These are phyloP conservation scores for Phytophthora hibernalis DNA, from an alignment of 352 stramenopile species.

Conservation along the genomic window DNA sequence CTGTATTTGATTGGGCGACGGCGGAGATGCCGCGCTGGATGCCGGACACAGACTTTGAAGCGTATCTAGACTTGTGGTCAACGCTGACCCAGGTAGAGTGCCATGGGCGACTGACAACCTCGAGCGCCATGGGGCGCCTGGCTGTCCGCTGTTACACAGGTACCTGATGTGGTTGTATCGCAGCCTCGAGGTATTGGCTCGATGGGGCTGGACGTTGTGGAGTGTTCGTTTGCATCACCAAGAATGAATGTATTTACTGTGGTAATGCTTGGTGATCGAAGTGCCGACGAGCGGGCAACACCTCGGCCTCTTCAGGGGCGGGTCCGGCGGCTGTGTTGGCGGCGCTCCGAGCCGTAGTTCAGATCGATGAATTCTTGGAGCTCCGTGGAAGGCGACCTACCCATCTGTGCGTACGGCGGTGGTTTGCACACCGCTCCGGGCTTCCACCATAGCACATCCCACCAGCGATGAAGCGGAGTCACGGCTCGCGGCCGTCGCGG, in stretches of 20 bases:
- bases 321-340: background rate
- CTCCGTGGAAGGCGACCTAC: background rate
- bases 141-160: background rate
- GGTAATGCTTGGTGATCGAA: slow-evolving; percentile 13
- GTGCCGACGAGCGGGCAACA: slow-evolving; percentile 5
- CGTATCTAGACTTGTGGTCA: background rate
- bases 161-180: background rate
- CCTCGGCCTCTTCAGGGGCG: slow-evolving; percentile 12
- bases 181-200: background rate
- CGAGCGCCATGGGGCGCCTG: slow-evolving; percentile 4
- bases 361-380: slow-evolving; percentile 10
- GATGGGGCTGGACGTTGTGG: background rate
- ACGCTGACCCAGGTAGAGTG: background rate
- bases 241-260: slow-evolving; percentile 6
- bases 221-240: slow-evolving; percentile 11
- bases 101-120: slow-evolving; percentile 1
- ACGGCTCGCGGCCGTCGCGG: background rate
- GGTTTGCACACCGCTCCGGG: background rate
- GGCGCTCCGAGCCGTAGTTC: background rate
- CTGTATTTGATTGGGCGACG: background rate
- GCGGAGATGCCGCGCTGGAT: background rate
- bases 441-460: slow-evolving; percentile 19
- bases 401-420: slow-evolving; percentile 4
- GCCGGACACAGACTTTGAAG: background rate
- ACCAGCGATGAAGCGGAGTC: slow-evolving; percentile 6